Percentiles rank a stretch among this genome's conserved stretches.
Evolutionary conservation across 2,329 filamentous ascomycete species (phyloP).

Genomic region (Hortaea werneckii): DNA sequence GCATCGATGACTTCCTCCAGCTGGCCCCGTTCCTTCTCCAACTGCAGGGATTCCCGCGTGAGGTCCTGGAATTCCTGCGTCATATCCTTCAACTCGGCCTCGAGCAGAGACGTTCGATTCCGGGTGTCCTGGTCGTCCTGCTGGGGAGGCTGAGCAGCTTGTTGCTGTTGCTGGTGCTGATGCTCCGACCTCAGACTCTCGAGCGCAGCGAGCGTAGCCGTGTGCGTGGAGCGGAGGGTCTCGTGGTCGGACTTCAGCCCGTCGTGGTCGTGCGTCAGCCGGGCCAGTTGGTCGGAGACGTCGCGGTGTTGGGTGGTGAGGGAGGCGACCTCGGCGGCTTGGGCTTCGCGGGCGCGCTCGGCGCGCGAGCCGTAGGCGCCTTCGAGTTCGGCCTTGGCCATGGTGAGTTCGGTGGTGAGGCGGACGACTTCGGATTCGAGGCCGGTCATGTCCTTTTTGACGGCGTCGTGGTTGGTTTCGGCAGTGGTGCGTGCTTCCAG

Average conservation of each 20-base stretch:
- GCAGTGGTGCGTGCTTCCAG: slow-evolving; percentile 11
- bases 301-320: slow-evolving; percentile 28
- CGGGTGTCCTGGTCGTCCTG: slow-evolving; percentile 5
- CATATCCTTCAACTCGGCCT: slow-evolving; percentile 57
- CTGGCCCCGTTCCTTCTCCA: slow-evolving; percentile 58
- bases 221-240: neutral
- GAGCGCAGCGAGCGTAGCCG: neutral
- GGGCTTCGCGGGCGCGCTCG: slow-evolving; percentile 56
- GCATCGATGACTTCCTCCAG: slow-evolving; percentile 55
- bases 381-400: slow-evolving; percentile 82
- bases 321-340: slow-evolving; percentile 46
- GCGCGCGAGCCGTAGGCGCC: slow-evolving; percentile 78
- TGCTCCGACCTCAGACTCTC: slow-evolving; percentile 22
- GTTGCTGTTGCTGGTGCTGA: neutral
- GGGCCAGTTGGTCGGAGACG: slow-evolving; percentile 33
- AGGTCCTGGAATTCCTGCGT: slow-evolving; percentile 61
- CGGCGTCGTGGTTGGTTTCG: slow-evolving; percentile 17
- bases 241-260: neutral
- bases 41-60: slow-evolving; percentile 59
- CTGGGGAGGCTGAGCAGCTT: slow-evolving; percentile 10
- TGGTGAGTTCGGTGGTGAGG: slow-evolving; percentile 70
- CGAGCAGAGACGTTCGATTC: slow-evolving; percentile 38
- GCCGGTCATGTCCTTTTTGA: slow-evolving; percentile 23
- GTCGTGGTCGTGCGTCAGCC: slow-evolving; percentile 28
- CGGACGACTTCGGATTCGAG: slow-evolving; percentile 56